Evolutionary conservation across 2,329 filamentous ascomycete genomes (phyloP), one percentile per base, ranked within the genome.

Genomic region (Clonostachys byssicola): DNA sequence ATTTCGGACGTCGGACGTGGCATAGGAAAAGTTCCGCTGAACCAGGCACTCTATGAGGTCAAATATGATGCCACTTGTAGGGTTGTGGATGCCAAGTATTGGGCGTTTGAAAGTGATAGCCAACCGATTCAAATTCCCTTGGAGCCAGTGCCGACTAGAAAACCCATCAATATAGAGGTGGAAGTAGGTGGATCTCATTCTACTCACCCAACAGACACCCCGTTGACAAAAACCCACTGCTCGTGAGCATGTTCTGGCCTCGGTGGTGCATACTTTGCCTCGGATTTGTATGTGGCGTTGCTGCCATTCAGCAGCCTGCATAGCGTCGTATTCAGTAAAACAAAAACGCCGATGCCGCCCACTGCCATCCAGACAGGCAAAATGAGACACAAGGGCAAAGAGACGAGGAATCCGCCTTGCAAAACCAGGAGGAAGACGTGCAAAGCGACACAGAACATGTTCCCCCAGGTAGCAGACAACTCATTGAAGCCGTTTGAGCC

Each of bases 141-240:
- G 79, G 54, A 89, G 71, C 83, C 86, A 89, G 57, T 84, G 77
- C 46, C 79, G 68, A 4, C 77, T 80, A 49, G 30, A 41, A 6
- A 46, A 42, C 41, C 43, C 23, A 44, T 61, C 23, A 59, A 52
- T 17, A 43, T 16, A 23, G 10, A 34, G 13, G 39, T 12, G 7
- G 16, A 20, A 16, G 23, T 30, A 12, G 7, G n/a, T 39, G 36
- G 14, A 18, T 39, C 36, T 5, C 36, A 30, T 30, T 30, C 6
- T 34, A 68, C 75, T 49, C 65, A 83, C 80, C 77, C 78, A 34
- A 76, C 75, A 10, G 77, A 80, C 30, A 91, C 81, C 1, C 88
- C 88, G 57, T 92, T 92, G 45, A 92, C 64, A 59, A 88, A 92
- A n/a, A 92, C 74, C 88, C 88, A 92, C 56, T 84, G 78, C 65